Conservation (phyloP, 2,329 filamentous ascomycete genomes). For the Cephalotrichum gorgonifer region DNA sequence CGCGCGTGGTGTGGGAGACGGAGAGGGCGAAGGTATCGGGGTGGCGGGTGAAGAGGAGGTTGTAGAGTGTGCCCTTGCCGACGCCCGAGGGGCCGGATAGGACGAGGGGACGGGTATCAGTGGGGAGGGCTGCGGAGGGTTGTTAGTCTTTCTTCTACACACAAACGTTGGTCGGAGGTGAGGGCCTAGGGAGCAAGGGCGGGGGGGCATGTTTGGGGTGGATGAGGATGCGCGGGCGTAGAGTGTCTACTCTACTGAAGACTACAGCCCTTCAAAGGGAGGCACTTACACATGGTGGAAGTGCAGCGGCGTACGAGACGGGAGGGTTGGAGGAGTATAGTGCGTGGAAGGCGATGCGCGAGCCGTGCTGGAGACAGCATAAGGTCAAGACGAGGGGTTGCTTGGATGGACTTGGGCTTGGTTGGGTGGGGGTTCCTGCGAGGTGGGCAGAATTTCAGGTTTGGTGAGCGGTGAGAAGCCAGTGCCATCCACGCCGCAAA, state of each 20-base stretch:
- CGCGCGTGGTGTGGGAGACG: conserved; percentile 69
- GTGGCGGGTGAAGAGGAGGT: conserved; percentile 52
- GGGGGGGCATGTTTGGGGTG: background rate
- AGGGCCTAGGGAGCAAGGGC: background rate
- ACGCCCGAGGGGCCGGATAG: conserved; percentile 73
- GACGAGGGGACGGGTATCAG: conserved; percentile 55
- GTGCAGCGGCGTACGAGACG: background rate
- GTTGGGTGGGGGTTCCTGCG: background rate
- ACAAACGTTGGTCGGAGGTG: background rate
- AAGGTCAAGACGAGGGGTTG: background rate
- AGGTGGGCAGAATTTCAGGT: background rate
- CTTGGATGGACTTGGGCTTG: background rate
- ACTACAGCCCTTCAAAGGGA: too few species aligned
- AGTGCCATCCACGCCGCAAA: too few species aligned
- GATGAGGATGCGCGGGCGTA: background rate
- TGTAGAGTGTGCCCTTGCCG: conserved; percentile 73
- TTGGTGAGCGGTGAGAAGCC: background rate
- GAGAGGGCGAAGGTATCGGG: conserved; percentile 42
- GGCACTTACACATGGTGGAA: background rate
- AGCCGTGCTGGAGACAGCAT: background rate
- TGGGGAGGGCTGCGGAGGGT: conserved; percentile 14
- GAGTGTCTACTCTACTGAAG: too few species aligned
- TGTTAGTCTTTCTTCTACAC: background rate
- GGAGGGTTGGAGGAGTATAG: background rate
- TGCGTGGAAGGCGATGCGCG: background rate